Evolutionary conservation across 495 filamentous ascomycete species (phyloP), one percentile per base, ranked within the genome.

Genomic region (Hypoxylon fragiforme): DNA sequence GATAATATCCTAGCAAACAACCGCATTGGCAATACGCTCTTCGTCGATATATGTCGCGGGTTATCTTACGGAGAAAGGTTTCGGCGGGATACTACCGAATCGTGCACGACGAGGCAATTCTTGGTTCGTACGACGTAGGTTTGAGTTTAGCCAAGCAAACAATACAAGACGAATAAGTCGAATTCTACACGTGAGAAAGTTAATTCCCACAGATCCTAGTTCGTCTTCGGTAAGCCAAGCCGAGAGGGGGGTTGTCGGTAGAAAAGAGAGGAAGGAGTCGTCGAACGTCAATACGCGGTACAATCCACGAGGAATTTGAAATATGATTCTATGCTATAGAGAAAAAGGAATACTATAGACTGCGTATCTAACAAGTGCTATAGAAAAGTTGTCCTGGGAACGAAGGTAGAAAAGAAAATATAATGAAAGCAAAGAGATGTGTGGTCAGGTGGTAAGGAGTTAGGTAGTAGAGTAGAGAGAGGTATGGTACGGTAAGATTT

Each of bases 1-100:
- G 28, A 3, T 11, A 7, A 13, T 46, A 39, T 31, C 43, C 8
- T 36, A 37, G 5, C 39, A 47, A 32, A 20, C 24, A 43, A 39
- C 52, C 6, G 22, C 57, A 61, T 61, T 56, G 57, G 57, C n/a
- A 47, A 43, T 15, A 43, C 15, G 16, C 8, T 34, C 7, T 40
- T 32, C 16, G 21, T 22, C 31, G 31, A 12, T 34, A 26, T 15
- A 6, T 54, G 13, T 12, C 16, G 24, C 8, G n/a, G 14, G 11
- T 21, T 39, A 21, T 38, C n/a, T 40, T n/a, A n/a, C n/a, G n/a
- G n/a, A n/a, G n/a, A n/a, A n/a, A n/a, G n/a, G n/a, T n/a, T n/a
- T n/a, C n/a, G n/a, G n/a, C n/a, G n/a, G n/a, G n/a, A n/a, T n/a
- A n/a, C n/a, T n/a, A n/a, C n/a, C n/a, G n/a, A n/a, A n/a, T n/a